These are phyloP conservation scores for carrot (Daucus carota) DNA, from an alignment of 129 eudicot species.

Conservation along the genomic window DH1_v3.0 NC_030383.2:14002001-14002500, in stretches of 20 bases:
- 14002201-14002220: not conserved
- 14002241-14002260: not conserved
- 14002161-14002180: conserved; percentile 12
- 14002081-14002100: conserved; percentile 50
- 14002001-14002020: conserved; percentile 27
- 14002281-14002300: not conserved
- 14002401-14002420: not conserved
- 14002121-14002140: conserved; percentile 46
- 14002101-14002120: conserved; percentile 45
- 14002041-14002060: conserved; percentile 42
- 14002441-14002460: not conserved
- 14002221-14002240: not conserved
- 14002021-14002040: conserved; percentile 25
- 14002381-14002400: not conserved
- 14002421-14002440: not conserved
- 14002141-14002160: conserved; percentile 44
- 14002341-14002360: not conserved
- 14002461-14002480: too few species aligned
- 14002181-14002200: not conserved
- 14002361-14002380: not conserved
- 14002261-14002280: not conserved
- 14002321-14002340: not conserved
- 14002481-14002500: too few species aligned
- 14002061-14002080: conserved; percentile 48
- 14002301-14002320: not conserved